Base-by-base conservation (phyloP, 75 land plant species). In the Sequoia sempervirens region DNA sequence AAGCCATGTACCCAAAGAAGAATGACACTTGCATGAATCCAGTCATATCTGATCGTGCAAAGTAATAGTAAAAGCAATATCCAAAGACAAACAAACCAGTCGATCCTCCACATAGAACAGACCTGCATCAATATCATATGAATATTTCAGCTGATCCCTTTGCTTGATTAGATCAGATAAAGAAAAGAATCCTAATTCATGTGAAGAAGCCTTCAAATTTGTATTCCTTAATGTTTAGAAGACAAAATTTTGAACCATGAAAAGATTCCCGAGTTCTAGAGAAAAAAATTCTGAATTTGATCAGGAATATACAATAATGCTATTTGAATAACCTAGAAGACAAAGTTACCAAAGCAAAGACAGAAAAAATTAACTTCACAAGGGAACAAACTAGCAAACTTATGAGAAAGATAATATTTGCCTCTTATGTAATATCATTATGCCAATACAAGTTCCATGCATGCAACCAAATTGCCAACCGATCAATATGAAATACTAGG, bases 1-100 rank as follows among this genome's bases (percentile, higher is more conserved):
- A 94, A 78, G 92, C 95, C 95, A 93, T 94, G 87, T 94, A 94
- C 23, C 96, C 96, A 82, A 93, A 94, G 89, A 93, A 93, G 92
- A 94, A 93, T 15, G 96, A 93, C 23, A 93, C 90, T 85, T 94
- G 95, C 95, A 94, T 90, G 84, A 94, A 90, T 36, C 96, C 95
- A 15, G 91, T 88, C 96, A 94, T 94, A 68, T 88, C 93, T 9
- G 96, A 93, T 20, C 96, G 90, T 34, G 89, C 92, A 84, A 87
- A 87, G 78, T 94, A 94, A 84, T 93, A 93, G 82, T 94, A 94
- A 61, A 91, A 89, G 85, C 96, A 94, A 89, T 94, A 94, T 45
- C 88, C 92, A 81, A 88, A 93, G 41, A 93, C 86, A 75, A 94
- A 94, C 15, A 94, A 56, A 50, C 92, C 96, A 83, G 96, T 93